These are phyloP conservation scores for apple (Malus domestica) DNA, from an alignment of 306 rosid genomes.

Conservation along the genomic window ASM211411v1 NC_041802.1:4800501-4801000, in stretches of 20 bases:
- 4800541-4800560: conserved; percentile 36
- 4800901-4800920: not conserved
- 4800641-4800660: conserved; percentile 23
- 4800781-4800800: conserved; percentile 72
- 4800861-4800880: conserved; percentile 77
- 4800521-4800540: conserved; percentile 52
- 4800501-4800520: conserved; percentile 67
- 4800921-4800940: not conserved
- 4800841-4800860: conserved; percentile 79
- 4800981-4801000: conserved; percentile 36
- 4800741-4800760: conserved; percentile 85
- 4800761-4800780: conserved; percentile 50
- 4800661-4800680: conserved; percentile 10
- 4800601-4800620: conserved; percentile 81
- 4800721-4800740: conserved; percentile 51
- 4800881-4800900: conserved; percentile 6
- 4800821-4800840: conserved; percentile 66
- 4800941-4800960: not conserved
- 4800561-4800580: conserved; percentile 25
- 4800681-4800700: not conserved
- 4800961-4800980: not conserved
- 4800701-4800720: not conserved
- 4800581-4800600: conserved; percentile 79
- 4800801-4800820: conserved; percentile 81
- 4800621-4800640: conserved; percentile 60